Base-by-base conservation (phyloP, 164 flowering plant species). In the Santalum album region DNA sequence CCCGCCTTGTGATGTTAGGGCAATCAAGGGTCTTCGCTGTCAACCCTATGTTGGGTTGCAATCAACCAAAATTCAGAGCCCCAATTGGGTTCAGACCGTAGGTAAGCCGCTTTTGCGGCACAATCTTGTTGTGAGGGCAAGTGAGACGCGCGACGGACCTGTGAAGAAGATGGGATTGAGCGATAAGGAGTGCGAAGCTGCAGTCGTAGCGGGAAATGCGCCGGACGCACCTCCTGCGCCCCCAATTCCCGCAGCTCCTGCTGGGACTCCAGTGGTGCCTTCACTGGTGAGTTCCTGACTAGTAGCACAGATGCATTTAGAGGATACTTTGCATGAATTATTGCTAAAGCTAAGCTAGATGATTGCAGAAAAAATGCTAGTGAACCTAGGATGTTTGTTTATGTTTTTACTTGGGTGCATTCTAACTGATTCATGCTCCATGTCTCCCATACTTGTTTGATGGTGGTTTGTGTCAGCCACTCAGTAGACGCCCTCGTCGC, bases 161-260 rank as follows among this genome's bases (percentile, higher is more conserved):
- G 24, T 66, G 3, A 59, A 68, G 55, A 80, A 76, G 70, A 43
- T 55, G 12, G 80, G 83, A 25, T 35, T 67, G 65, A 83, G 68
- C 43, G 76, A 65, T 58, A 86, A 73, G 42, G 85, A 90, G 65
- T 86, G 86, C 50, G 98, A 90, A 65, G 98, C 98, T 20, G 90
- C 86, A 29, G 91, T 87, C 36, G 91, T 79, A 18, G 86, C 92
- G 5, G 95, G 98, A 16, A 84, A 86, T 51, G 73, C 57, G 18
- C 96, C 95, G 1, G 76, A 81, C 19, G 87, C 90, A 0, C 96
- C 98, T 22, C 92, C 92, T 1, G 76, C 69, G 1, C 90, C 80
- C n/a, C 83, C 82, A 0, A 80, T 54, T 51, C 75, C 90, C 0
- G 82, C 73, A 0, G 70, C 85, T 0, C 99, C 96, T 1, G 69